phyloP scores from a whole-genome alignment of 306 rosid genomes.

The Vigna reflexopilosa region DNA sequence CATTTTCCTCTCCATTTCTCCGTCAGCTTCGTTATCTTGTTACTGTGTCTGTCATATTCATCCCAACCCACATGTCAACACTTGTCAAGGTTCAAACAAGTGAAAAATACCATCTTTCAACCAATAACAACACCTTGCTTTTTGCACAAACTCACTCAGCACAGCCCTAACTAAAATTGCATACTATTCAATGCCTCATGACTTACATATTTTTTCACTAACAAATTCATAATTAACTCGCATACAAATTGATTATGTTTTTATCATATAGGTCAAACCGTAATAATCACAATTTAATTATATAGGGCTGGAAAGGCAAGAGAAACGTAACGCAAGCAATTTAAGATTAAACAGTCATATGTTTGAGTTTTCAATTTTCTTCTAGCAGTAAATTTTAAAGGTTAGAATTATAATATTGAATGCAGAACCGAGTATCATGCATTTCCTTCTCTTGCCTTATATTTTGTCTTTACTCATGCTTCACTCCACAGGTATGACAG shows the following conservation, averaged over 20 bases:
- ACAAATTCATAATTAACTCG: background rate
- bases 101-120: slow-evolving; percentile 31
- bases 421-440: slow-evolving; percentile 40
- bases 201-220: background rate
- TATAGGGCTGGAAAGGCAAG: slow-evolving; percentile 46
- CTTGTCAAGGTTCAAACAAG: slow-evolving; percentile 30
- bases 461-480: slow-evolving; percentile 46
- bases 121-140: slow-evolving; percentile 34
- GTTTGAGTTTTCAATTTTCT: slow-evolving; percentile 19
- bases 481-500: slow-evolving; percentile 37
- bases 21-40: slow-evolving; percentile 40
- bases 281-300: slow-evolving; percentile 37
- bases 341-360: background rate
- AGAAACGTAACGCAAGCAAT: slow-evolving; percentile 39
- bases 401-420: slow-evolving; percentile 23
- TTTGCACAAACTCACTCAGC: slow-evolving; percentile 8
- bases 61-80: slow-evolving; percentile 55
- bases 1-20: slow-evolving; percentile 36
- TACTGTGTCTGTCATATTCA: slow-evolving; percentile 43
- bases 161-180: background rate
- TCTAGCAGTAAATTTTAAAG: background rate
- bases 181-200: slow-evolving; percentile 25
- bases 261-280: slow-evolving; percentile 30
- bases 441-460: slow-evolving; percentile 38
- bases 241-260: slow-evolving; percentile 11